Percentiles rank a stretch among this genome's conserved stretches.
phyloP scores from a whole-genome alignment of 352 stramenopile species.

The Phytophthora crassamura region DNA sequence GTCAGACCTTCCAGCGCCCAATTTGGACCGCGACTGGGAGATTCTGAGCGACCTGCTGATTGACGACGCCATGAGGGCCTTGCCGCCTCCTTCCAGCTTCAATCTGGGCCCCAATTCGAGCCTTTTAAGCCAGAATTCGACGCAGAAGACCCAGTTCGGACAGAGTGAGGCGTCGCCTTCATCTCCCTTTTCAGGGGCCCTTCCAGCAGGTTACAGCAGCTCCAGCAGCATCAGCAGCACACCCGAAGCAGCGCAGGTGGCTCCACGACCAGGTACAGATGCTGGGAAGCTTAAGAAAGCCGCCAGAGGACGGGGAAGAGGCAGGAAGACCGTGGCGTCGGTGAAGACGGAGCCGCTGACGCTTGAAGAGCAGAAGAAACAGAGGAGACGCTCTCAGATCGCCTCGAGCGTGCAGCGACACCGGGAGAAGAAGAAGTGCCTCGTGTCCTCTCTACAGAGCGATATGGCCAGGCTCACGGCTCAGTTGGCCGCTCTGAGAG shows the following conservation, averaged over 20 bases:
- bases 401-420: slow-evolving; percentile 71
- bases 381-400: slow-evolving; percentile 63
- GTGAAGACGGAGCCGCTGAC: slow-evolving; percentile 36
- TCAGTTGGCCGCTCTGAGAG: slow-evolving; percentile 49
- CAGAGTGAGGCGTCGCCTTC: slow-evolving; percentile 20
- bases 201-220: slow-evolving; percentile 20
- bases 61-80: slow-evolving; percentile 44
- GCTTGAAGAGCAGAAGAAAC: slow-evolving; percentile 68
- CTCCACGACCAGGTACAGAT: not conserved
- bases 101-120: not conserved
- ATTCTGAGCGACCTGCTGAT: slow-evolving; percentile 65
- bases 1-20: not conserved
- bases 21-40: slow-evolving; percentile 52
- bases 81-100: slow-evolving; percentile 2
- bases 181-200: slow-evolving; percentile 17
- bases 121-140: slow-evolving; percentile 6
- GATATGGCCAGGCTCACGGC: slow-evolving; percentile 51
- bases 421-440: slow-evolving; percentile 69
- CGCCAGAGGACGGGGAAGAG: slow-evolving; percentile 20
- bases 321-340: not conserved
- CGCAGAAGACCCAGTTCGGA: not conserved
- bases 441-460: slow-evolving; percentile 53
- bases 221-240: slow-evolving; percentile 9
- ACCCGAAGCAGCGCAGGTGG: not conserved
- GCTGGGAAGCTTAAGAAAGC: slow-evolving; percentile 9